phyloP scores from a whole-genome alignment of 805 yeast genomes.

The Candida qinlingensis region DNA sequence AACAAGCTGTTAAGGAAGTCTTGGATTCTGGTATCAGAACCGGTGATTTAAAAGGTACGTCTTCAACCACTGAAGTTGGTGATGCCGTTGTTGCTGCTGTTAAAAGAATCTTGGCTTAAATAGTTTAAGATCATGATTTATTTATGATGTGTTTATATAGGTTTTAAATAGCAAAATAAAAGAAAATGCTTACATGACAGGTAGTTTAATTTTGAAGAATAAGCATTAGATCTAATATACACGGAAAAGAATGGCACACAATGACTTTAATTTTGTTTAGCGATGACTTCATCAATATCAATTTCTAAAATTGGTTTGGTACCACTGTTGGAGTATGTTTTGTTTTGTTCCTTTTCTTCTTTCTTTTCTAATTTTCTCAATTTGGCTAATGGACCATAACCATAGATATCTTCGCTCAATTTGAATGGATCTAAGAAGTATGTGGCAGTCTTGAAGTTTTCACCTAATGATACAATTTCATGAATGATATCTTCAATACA shows the following conservation, averaged over 20 bases:
- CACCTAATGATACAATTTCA: conserved; percentile 61
- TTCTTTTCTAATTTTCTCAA: conserved; percentile 57
- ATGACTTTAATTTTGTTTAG: conserved; percentile 49
- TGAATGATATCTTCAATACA: conserved; percentile 80
- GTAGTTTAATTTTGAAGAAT: neutral
- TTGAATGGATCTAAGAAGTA: conserved; percentile 67
- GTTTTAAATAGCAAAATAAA: too few relatives aligned
- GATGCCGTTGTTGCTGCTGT: conserved; percentile 84
- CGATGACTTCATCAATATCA: conserved; percentile 65
- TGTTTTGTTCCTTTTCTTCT: conserved; percentile 39
- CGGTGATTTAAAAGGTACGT: conserved; percentile 84
- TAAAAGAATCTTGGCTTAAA: conserved; percentile 40
- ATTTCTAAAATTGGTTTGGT: conserved; percentile 63
- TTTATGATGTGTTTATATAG: neutral
- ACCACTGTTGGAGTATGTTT: conserved; percentile 51
- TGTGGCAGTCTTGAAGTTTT: conserved; percentile 52
- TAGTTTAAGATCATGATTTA: neutral
- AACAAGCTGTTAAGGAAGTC: conserved; percentile 78
- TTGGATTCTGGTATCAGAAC: conserved; percentile 84
- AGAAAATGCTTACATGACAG: neutral
- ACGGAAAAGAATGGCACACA: neutral
- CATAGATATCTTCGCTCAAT: conserved; percentile 63
- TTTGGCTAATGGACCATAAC: conserved; percentile 70
- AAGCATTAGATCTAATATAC: neutral
- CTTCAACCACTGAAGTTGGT: conserved; percentile 85